Base-by-base conservation (phyloP, 192 early-diverging fungal species). In the Podila minutissima region DNA sequence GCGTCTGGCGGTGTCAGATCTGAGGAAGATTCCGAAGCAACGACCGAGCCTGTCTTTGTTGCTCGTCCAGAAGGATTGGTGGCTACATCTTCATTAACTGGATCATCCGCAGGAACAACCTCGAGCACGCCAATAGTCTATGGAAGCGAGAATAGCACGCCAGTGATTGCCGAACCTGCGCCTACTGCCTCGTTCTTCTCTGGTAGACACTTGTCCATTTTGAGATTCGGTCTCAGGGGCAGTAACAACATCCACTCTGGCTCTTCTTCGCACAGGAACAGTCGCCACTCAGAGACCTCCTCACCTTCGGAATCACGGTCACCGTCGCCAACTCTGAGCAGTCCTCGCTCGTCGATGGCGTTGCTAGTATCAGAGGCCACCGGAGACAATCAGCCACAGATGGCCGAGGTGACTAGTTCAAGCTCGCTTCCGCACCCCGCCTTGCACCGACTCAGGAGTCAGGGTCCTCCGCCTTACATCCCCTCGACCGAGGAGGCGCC, bases 161-260 rank as follows among this genome's bases (percentile, higher is more conserved):
- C 31, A 28, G 22, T n/a, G 20, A n/a, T 20, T 10, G 33, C 35
- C 13, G 10, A 10, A 20, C 33, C 62, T 35, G 29, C 13, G 17
- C 62, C 62, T 35, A 24, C 31, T 19, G 51, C 35, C 26, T 48
- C 73, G 22, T 68, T 74, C 26, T 67, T 67, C 15, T 50, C 11
- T 5, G 66, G 66, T 41, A 58, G 73, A 13, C 73, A 74, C 50
- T 13, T 74, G 7, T 74, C 73, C 8, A 68, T 74, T 35, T 28
- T 74, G 9, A 41, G 71, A 15, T 38, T 59, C 35, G 73, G 73
- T 11, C 73, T 74, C 61, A 5, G 32, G 3, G 62, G 62, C 51
- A 66, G 57, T 29, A 62, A 55, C 24, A 67, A 60, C 46, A 62
- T n/a, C 50, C 65, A 59, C 17, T 20, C 29, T 17, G 41, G 41